A percentile compares a stretch with the other conserved stretches of the same genome.
Evolutionary conservation across 148 eudicot genomes (phyloP).

Genomic region (Rhododendron simsii): DNA sequence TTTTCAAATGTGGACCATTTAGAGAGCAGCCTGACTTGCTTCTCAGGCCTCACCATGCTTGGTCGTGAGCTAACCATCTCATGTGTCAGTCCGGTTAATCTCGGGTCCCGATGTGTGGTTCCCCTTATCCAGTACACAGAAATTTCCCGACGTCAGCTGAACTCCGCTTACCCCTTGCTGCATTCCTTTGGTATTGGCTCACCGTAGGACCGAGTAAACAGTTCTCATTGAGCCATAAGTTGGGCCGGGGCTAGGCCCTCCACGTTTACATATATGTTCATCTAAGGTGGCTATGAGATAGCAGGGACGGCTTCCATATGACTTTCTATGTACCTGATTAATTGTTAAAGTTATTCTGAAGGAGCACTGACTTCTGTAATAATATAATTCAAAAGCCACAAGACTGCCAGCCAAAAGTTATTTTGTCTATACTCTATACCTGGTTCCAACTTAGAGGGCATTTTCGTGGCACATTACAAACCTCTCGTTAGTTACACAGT

Average conservation of each 20-base stretch:
- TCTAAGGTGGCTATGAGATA: not conserved
- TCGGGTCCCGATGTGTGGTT: too few relatives aligned
- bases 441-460: not conserved
- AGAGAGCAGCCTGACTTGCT: not conserved
- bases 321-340: too few relatives aligned
- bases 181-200: not conserved
- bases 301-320: not conserved
- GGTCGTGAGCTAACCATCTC: not conserved
- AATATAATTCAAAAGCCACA: not conserved
- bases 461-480: not conserved
- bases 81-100: not conserved
- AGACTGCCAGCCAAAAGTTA: not conserved
- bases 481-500: not conserved
- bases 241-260: not conserved
- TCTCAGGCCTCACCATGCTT: not conserved
- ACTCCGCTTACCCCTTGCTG: not conserved
- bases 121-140: too few relatives aligned
- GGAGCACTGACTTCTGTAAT: not conserved
- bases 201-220: not conserved
- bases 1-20: not conserved
- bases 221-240: not conserved
- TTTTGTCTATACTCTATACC: not conserved
- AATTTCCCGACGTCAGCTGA: too few relatives aligned
- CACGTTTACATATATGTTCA: not conserved
- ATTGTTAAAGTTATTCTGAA: not conserved